Base-by-base conservation (phyloP, 306 rosid species). In the Malus fusca region DNA sequence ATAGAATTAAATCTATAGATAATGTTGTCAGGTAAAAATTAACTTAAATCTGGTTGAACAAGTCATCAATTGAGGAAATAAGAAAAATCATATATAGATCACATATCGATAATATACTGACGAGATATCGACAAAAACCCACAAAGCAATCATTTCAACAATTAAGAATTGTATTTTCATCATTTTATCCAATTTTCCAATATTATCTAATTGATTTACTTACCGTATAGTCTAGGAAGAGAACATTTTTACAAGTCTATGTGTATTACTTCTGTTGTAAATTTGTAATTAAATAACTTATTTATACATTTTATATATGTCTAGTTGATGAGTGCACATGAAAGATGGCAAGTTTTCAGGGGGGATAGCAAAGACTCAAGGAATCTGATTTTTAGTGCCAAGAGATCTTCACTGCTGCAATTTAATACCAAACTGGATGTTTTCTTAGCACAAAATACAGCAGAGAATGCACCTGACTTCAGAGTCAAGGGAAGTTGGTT, bases 261-360 rank as follows among this genome's bases (percentile, higher is more conserved):
- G 4, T 52, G 6, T 5, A 52, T 3, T 52, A 52, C 19, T 52
- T 52, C 3, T 52, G 9, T 52, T 52, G 58, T 52, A 15, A 40
- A 40, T 40, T 40, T 52, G 58, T 18, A 51, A 17, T 52, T 52
- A 52, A 23, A 31, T 60, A 11, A 60, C 33, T 59, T 60, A 60
- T 25, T 25, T 3, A 19, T 60, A 60, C 5, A 17, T 48, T 15
- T 48, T 60, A 5, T 55, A 4, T 73, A n/a, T 60, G n/a, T 76
- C 74, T 48, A 89, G 88, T 25, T 79, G 22, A 52, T 68, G 77
- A 72, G 80, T 1, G 65, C 64, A 22, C 87, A 82, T 79, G 85
- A 83, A 8, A 75, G 87, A 37, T 87, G 93, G 91, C 75, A 83
- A 83, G 89, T 82, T 6, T 85, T 75, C 46, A 83, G 85, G n/a